Evolutionary conservation across 306 rosid genomes (phyloP).

Genomic region (Vigna reflexopilosa): DNA sequence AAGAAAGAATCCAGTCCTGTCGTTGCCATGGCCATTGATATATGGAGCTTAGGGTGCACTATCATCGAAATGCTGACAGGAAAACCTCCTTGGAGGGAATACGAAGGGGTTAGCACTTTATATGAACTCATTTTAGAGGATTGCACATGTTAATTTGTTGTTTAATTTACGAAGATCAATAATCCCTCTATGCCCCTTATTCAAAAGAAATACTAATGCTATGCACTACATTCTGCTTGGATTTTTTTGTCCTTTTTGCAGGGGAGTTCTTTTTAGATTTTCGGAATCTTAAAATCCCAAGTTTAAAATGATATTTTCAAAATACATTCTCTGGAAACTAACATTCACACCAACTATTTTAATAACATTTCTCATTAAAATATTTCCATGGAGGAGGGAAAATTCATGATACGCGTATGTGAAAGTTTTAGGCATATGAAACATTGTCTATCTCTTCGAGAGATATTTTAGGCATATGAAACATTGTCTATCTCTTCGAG

Average conservation of each 20-base stretch:
- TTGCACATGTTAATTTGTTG: constrained; percentile 20
- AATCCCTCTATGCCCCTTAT: background rate
- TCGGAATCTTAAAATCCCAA: background rate
- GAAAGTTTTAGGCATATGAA: background rate
- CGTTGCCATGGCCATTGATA: constrained; percentile 86
- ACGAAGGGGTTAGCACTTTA: constrained; percentile 68
- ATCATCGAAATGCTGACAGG: constrained; percentile 93
- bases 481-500: no score
- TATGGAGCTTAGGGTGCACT: constrained; percentile 98
- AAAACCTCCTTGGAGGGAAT: constrained; percentile 93
- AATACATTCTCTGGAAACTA: background rate
- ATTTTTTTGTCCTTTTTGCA: background rate
- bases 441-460: no score
- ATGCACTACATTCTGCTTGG: constrained; percentile 9
- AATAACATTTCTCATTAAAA: background rate
- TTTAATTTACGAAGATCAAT: constrained; percentile 20
- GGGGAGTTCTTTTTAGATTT: background rate
- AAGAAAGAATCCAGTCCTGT: constrained; percentile 67
- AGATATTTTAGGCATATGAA: background rate
- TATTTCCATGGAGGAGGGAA: background rate
- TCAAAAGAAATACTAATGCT: constrained; percentile 10
- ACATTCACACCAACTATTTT: background rate
- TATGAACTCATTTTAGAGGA: constrained; percentile 28
- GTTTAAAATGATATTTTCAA: background rate
- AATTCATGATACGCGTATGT: background rate